Conservation (phyloP, 1,284 basidiomycete genomes). For the Taiwanofungus camphoratus region DNA sequence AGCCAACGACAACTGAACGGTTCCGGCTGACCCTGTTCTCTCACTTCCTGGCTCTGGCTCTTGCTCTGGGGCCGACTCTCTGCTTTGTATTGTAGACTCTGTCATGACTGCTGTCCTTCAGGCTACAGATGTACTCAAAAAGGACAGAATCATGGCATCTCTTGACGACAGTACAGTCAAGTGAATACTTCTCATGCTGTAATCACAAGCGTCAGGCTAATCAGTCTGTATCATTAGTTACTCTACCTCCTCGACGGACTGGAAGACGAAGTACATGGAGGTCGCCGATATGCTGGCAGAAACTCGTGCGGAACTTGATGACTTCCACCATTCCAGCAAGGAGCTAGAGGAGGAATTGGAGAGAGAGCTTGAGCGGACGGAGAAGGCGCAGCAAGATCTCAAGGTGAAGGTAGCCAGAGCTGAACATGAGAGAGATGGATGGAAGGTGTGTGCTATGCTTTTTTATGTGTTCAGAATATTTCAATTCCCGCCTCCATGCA, state of each 20-base stretch:
- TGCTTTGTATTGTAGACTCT: conserved; percentile 26
- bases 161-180: conserved; percentile 57
- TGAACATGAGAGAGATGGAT: conserved; percentile 82
- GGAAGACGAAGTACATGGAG: conserved; percentile 82
- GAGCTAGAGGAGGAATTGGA: conserved; percentile 93
- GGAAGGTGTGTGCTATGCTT: conserved; percentile 64
- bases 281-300: conserved; percentile 81
- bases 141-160: conserved; percentile 51
- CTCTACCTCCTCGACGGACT: conserved; percentile 53
- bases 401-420: conserved; percentile 69
- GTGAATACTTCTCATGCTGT: conserved; percentile 30
- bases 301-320: conserved; percentile 83
- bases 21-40: conserved; percentile 20
- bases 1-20: conserved; percentile 20
- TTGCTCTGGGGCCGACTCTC: conserved; percentile 17
- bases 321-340: conserved; percentile 87
- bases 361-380: conserved; percentile 81
- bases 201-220: conserved; percentile 8
- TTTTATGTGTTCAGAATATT: neutral
- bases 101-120: conserved; percentile 64
- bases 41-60: conserved; percentile 18
- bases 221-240: conserved; percentile 34
- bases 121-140: conserved; percentile 49
- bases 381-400: conserved; percentile 81
- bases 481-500: conserved; percentile 26